Evolutionary conservation across 2,329 filamentous ascomycete species (phyloP).

Genomic region (Apiospora koreana): DNA sequence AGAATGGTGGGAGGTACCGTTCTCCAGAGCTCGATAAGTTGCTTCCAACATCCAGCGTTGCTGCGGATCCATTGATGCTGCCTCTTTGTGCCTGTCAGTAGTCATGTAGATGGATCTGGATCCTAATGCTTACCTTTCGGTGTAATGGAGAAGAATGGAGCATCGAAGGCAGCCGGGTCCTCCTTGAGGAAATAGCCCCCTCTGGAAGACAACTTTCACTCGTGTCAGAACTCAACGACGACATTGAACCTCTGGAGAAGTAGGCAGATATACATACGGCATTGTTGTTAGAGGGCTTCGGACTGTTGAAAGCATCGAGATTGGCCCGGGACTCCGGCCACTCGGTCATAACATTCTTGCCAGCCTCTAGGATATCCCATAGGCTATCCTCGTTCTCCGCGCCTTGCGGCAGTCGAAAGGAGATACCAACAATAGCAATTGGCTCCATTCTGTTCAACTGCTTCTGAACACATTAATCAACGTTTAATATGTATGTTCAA

Average conservation of each 20-base stretch:
- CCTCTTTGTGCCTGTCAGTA: not conserved
- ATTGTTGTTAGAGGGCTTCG: constrained; percentile 28
- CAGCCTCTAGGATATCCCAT: constrained; percentile 30
- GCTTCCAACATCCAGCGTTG: constrained; percentile 12
- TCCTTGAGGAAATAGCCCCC: constrained; percentile 8
- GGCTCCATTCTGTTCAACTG: constrained; percentile 18
- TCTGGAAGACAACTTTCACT: constrained; percentile 32
- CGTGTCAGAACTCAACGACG: not conserved
- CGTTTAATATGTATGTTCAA: not conserved
- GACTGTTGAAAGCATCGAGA: constrained; percentile 33
- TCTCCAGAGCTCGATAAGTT: constrained; percentile 13
- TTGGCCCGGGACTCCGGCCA: constrained; percentile 35
- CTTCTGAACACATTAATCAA: not conserved
- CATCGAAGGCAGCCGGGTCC: constrained; percentile 6
- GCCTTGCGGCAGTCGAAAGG: constrained; percentile 30
- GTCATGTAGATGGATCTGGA: not conserved
- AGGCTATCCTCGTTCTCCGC: constrained; percentile 32
- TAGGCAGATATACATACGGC: not conserved
- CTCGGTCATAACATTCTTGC: constrained; percentile 29
- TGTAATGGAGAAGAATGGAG: constrained; percentile 1
- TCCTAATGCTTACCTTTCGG: not conserved
- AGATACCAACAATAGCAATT: constrained; percentile 35
- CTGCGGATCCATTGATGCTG: constrained; percentile 13
- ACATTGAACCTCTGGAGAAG: not conserved
- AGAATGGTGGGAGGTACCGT: not conserved